Evolutionary conservation across 2,329 filamentous ascomycete genomes (phyloP), one percentile per base, ranked within the genome.

Genomic region (Ophiosphaerella narmari): DNA sequence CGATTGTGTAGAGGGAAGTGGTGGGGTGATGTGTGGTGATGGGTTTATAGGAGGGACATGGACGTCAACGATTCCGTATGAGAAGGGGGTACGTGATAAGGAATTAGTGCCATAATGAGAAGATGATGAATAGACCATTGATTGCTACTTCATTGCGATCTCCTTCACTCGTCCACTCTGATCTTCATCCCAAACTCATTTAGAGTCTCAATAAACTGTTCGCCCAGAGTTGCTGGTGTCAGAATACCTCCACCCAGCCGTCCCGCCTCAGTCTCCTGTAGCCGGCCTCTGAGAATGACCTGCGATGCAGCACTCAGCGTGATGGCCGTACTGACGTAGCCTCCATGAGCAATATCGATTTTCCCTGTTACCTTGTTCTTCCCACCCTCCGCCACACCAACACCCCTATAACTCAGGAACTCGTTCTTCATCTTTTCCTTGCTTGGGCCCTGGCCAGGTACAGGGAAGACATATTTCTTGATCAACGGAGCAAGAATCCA

Each of bases 201-300:
- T 35, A 90, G 63, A 12, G 86, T 78, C 63, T 90, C 83, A 51
- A 91, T 76, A 63, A 84, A 88, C 8, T 78, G 75, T 59, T 87
- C 84, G 1, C 89, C 89, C 2, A 92, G 74, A 46, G 83, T 88
- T 0, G 88, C 86, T 0, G 89, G 85, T 1, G 89, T 92, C 54
- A 89, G 83, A 21, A 90, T 75, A 2, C 88, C 89, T 14, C 88
- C 88, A 1, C 78, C 78, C 11, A 90, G 74, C 32, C 79, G 71
- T 40, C 79, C 76, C 8, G 78, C 79, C 33, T 74, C 65, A 2
- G 83, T 74, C 12, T 85, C 68, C 16, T 71, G 60, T 3, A 73
- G 44, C 26, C 65, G 79, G 34, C 88, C 86, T 50, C 87, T 78
- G 13, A 91, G 74, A 29, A 92, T 75, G 0, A 85, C 84, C 34